Percentiles rank a stretch among this genome's conserved stretches.
phyloP scores from a whole-genome alignment of 768 basidiomycete genomes.

The Tulasnella sp. region DNA sequence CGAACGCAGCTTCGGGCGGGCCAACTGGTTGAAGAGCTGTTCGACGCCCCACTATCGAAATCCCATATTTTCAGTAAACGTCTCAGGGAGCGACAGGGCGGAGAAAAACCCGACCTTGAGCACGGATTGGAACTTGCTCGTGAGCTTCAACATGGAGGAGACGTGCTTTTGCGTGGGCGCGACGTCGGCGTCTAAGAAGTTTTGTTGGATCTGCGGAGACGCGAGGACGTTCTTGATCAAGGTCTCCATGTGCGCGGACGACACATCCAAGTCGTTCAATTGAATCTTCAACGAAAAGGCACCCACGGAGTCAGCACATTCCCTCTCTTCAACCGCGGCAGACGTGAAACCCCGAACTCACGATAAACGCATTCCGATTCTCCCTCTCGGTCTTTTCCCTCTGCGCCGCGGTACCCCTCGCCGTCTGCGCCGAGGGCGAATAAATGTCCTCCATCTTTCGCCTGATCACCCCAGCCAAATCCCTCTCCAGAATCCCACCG shows the following conservation, averaged over 20 bases:
- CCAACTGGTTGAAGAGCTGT: constrained; percentile 88
- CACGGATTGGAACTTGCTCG: constrained; percentile 54
- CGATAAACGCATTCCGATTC: constrained; percentile 68
- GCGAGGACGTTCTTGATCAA: constrained; percentile 53
- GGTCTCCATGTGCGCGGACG: constrained; percentile 78
- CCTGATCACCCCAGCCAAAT: constrained; percentile 71
- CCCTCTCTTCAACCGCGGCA: not conserved
- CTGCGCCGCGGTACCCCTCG: constrained; percentile 34
- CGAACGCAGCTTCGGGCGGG: constrained; percentile 75
- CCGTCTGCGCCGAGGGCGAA: constrained; percentile 15
- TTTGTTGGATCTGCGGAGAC: constrained; percentile 46
- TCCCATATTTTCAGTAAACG: constrained; percentile 32
- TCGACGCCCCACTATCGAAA: constrained; percentile 48
- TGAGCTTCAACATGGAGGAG: constrained; percentile 40
- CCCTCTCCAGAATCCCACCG: constrained; percentile 64
- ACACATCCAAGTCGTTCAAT: constrained; percentile 90
- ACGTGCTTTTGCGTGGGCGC: constrained; percentile 37
- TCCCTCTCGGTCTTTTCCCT: constrained; percentile 75
- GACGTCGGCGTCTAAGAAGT: constrained; percentile 53
- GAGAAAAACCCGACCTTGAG: constrained; percentile 44
- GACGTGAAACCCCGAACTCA: constrained; percentile 30
- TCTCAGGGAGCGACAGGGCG: not conserved
- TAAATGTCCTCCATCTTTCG: constrained; percentile 85
- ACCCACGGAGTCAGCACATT: too few relatives aligned
- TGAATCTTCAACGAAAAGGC: constrained; percentile 43